A percentile compares a stretch with the other conserved stretches of the same genome.
Evolutionary conservation across 345 rosid species (phyloP).

Genomic region (Odontarrhena argentea): DNA sequence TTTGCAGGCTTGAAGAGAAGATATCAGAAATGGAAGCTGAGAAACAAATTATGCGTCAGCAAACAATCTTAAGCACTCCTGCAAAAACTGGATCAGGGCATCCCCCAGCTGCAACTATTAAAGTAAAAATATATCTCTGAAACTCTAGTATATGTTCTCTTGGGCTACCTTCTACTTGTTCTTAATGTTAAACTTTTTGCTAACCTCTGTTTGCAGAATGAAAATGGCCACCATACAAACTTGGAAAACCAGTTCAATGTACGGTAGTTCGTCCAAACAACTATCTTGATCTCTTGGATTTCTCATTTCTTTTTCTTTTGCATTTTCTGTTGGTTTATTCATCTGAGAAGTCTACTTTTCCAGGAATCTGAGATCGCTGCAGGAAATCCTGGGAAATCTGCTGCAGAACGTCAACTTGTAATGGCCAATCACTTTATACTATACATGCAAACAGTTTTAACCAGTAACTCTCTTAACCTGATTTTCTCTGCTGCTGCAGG

Average conservation of each 20-base stretch:
- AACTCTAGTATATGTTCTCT: not conserved
- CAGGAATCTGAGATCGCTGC: constrained; percentile 72
- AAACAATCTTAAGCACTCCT: constrained; percentile 57
- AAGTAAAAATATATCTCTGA: constrained; percentile 45
- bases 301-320: constrained; percentile 14
- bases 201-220: constrained; percentile 55
- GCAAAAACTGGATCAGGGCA: constrained; percentile 54
- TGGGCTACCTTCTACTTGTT: constrained; percentile 22
- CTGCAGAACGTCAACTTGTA: constrained; percentile 87
- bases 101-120: constrained; percentile 52
- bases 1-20: constrained; percentile 87
- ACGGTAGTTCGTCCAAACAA: constrained; percentile 37
- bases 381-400: constrained; percentile 67
- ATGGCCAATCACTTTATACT: constrained; percentile 35
- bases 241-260: constrained; percentile 62
- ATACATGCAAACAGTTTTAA: constrained; percentile 15
- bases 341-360: constrained; percentile 27
- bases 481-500: constrained; percentile 55
- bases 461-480: constrained; percentile 27
- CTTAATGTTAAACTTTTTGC: constrained; percentile 23
- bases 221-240: constrained; percentile 77
- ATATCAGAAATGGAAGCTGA: constrained; percentile 82
- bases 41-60: constrained; percentile 83
- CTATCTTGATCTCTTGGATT: constrained; percentile 24
- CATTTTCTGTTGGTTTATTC: constrained; percentile 7